A percentile compares a stretch with the other conserved stretches of the same genome.
Conservation (phyloP, 305 asterid species). For the Ruellia speciosa region DNA sequence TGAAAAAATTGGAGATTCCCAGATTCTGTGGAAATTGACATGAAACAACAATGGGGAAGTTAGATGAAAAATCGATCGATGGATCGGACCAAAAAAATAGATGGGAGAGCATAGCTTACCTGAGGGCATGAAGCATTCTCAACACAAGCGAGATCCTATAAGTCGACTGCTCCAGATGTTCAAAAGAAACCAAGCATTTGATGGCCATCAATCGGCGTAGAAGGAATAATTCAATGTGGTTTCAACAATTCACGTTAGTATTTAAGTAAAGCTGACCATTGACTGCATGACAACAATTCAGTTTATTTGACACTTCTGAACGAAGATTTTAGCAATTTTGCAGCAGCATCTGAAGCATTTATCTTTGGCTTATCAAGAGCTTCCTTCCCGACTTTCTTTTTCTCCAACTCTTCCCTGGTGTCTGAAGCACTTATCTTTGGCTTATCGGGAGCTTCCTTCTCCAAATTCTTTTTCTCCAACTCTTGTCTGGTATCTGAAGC, state of each 20-base stretch:
- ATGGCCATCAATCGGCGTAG: background rate
- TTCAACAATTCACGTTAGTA: background rate
- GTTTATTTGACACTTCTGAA: background rate
- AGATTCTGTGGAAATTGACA: background rate
- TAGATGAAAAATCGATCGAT: background rate
- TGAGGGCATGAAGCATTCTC: background rate
- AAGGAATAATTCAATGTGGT: background rate
- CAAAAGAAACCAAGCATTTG: background rate
- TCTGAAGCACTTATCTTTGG: constrained; percentile 31
- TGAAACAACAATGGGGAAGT: background rate
- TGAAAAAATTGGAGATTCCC: background rate
- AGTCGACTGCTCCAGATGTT: background rate
- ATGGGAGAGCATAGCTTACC: background rate
- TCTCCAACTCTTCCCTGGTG: constrained; percentile 52
- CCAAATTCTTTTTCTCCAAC: constrained; percentile 75
- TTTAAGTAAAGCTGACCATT: background rate
- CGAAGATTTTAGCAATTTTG: constrained; percentile 21
- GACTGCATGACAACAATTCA: background rate
- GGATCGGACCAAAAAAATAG: background rate
- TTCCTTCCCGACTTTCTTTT: constrained; percentile 87
- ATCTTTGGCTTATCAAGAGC: constrained; percentile 48
- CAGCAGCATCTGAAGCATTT: constrained; percentile 37
- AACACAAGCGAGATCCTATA: background rate
- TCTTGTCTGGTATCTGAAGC: constrained; percentile 27
- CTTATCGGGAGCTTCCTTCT: constrained; percentile 70